phyloP scores from a whole-genome alignment of 192 early-diverging fungal genomes.

The Linnemannia zychae region DNA sequence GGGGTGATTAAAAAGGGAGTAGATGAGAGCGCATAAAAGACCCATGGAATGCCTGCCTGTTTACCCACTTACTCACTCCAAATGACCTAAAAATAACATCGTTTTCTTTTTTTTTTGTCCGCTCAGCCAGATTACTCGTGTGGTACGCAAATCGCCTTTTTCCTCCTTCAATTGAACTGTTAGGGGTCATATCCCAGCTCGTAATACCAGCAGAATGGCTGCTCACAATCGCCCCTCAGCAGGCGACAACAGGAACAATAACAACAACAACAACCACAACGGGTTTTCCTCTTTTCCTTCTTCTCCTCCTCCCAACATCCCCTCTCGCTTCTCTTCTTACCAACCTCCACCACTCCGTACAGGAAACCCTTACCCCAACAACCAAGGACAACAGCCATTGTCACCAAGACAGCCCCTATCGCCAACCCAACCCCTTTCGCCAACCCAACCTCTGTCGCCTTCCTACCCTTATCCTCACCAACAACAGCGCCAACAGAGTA shows the following conservation, averaged over 20 bases:
- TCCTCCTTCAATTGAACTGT: background rate
- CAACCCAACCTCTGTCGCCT: conserved; percentile 5
- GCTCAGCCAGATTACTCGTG: background rate
- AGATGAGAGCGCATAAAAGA: background rate
- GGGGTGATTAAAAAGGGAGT: background rate
- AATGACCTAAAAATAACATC: conserved; percentile 10
- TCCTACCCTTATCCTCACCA: background rate
- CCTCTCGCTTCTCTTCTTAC: conserved; percentile 9
- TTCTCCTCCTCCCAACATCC: background rate
- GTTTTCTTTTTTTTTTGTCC: conserved; percentile 15
- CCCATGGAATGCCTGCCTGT: background rate
- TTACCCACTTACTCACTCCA: background rate
- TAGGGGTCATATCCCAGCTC: background rate
- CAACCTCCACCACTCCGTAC: conserved; percentile 13
- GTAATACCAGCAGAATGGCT: conserved; percentile 4
- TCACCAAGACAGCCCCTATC: background rate
- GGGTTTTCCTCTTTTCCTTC: conserved; percentile 16
- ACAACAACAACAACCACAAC: background rate
- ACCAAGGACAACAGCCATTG: background rate
- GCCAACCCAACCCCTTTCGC: background rate
- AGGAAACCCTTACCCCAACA: background rate
- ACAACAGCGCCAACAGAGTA: background rate
- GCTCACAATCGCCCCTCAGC: background rate
- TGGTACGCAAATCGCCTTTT: background rate
- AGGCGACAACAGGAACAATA: background rate